Evolutionary conservation across 805 yeast species (phyloP).

Genomic region (Ogataea haglerorum): DNA sequence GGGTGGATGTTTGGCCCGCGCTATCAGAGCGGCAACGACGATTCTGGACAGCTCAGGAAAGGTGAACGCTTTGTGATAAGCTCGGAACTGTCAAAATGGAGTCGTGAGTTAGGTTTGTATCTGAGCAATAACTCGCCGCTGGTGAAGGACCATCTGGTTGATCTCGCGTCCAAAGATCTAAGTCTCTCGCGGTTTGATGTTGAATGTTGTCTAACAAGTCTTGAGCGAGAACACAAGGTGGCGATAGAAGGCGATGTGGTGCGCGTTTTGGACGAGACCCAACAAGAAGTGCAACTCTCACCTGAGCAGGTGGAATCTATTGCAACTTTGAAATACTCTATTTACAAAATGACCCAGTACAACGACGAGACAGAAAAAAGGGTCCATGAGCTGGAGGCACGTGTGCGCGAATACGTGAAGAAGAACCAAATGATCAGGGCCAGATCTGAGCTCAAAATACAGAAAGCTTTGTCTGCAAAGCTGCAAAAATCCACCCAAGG

Average conservation of each 20-base stretch:
- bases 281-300: slow-evolving; percentile 11
- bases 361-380: slow-evolving; percentile 15
- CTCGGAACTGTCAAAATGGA: slow-evolving; percentile 14
- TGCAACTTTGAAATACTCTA: slow-evolving; percentile 29
- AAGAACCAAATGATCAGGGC: slow-evolving; percentile 21
- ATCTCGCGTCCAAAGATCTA: slow-evolving; percentile 1
- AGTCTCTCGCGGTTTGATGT: slow-evolving; percentile 19
- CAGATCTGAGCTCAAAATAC: slow-evolving; percentile 23
- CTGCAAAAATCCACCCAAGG: slow-evolving; percentile 17
- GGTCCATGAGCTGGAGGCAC: slow-evolving; percentile 11
- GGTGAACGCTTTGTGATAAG: slow-evolving; percentile 21
- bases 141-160: slow-evolving; percentile 12
- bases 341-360: slow-evolving; percentile 20
- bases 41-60: slow-evolving; percentile 15
- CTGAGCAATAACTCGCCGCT: slow-evolving; percentile 14
- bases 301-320: slow-evolving; percentile 21
- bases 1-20: slow-evolving; percentile 8
- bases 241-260: slow-evolving; percentile 4
- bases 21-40: slow-evolving; percentile 11
- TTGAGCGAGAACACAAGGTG: slow-evolving; percentile 17
- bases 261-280: neutral
- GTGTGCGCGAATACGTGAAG: slow-evolving; percentile 14
- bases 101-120: slow-evolving; percentile 7
- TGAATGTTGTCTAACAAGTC: slow-evolving; percentile 21
- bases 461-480: slow-evolving; percentile 22